phyloP scores from a whole-genome alignment of 1,284 basidiomycete genomes.

The Ganoderma lucidum region DNA sequence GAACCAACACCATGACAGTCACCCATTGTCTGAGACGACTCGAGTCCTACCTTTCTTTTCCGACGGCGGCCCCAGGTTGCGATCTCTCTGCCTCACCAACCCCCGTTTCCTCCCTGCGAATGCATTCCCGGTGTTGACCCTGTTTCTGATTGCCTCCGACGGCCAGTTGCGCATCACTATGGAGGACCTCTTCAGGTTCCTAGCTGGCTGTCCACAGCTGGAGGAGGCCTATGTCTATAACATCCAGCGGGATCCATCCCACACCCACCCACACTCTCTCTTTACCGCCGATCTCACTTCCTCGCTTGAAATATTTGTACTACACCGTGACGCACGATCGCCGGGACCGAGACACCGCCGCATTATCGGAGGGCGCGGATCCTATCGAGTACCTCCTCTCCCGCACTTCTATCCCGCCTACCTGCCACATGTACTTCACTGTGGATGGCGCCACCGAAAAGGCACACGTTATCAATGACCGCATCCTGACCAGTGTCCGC shows the following conservation, averaged over 20 bases:
- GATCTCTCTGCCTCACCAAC: conserved; percentile 4
- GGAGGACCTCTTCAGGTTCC: conserved; percentile 6
- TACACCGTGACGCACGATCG: background rate
- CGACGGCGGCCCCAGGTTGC: background rate
- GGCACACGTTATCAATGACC: background rate
- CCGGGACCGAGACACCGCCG: too few relatives aligned
- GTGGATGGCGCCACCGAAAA: background rate
- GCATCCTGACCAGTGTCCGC: background rate
- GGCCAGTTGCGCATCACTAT: background rate
- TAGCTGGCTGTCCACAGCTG: conserved; percentile 5
- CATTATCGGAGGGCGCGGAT: too few relatives aligned
- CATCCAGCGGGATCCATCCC: too few relatives aligned
- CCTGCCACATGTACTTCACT: conserved; percentile 9
- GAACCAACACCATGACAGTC: background rate
- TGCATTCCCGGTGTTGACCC: conserved; percentile 2
- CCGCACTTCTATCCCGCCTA: background rate
- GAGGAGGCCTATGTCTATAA: conserved; percentile 6
- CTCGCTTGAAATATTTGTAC: background rate
- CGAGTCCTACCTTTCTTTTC: background rate
- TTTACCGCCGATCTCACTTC: background rate
- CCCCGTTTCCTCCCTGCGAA: conserved; percentile 7
- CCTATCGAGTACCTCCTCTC: background rate
- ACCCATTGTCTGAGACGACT: background rate
- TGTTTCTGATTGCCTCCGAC: background rate
- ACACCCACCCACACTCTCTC: too few relatives aligned